A percentile compares a stretch with the other conserved stretches of the same genome.
phyloP scores from a whole-genome alignment of 352 stramenopile genomes.

The Phytophthora lateralis region DNA sequence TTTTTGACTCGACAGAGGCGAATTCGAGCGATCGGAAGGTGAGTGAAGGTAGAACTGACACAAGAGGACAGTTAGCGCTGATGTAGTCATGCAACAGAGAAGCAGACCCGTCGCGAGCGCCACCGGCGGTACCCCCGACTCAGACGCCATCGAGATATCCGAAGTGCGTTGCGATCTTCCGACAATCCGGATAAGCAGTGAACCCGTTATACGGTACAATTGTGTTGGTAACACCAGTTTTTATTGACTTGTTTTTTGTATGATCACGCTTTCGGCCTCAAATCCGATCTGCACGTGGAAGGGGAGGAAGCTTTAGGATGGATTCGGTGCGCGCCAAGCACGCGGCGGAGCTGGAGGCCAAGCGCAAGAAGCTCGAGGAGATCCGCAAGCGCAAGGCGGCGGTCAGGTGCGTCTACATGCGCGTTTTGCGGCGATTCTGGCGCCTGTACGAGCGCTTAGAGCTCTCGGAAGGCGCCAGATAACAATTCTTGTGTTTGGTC shows the following conservation, averaged over 20 bases:
- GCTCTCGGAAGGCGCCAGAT: background rate
- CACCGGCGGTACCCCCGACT: slow-evolving; percentile 1
- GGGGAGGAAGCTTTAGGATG: slow-evolving; percentile 33
- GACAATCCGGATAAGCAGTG: background rate
- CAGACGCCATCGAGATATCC: slow-evolving; percentile 1
- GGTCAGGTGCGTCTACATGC: slow-evolving; percentile 48
- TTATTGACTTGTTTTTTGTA: slow-evolving; percentile 9
- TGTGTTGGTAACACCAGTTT: background rate
- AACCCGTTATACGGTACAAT: background rate
- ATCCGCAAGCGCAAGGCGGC: slow-evolving; percentile 86
- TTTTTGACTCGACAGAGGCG: background rate
- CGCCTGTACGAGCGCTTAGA: background rate
- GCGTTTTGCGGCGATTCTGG: background rate
- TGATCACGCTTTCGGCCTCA: background rate
- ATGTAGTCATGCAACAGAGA: slow-evolving; percentile 47
- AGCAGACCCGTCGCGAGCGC: slow-evolving; percentile 40
- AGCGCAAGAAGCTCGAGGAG: slow-evolving; percentile 91
- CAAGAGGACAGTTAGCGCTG: slow-evolving; percentile 43
- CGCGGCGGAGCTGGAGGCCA: slow-evolving; percentile 85
- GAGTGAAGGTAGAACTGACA: slow-evolving; percentile 46
- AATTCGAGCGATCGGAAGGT: background rate
- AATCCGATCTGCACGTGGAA: slow-evolving; percentile 11
- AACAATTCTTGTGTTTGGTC: background rate
- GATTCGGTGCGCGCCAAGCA: slow-evolving; percentile 83
- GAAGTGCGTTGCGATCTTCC: slow-evolving; percentile 10